Base-by-base conservation (phyloP, 441 rosid species). In the Adansonia rubrostipa region DNA sequence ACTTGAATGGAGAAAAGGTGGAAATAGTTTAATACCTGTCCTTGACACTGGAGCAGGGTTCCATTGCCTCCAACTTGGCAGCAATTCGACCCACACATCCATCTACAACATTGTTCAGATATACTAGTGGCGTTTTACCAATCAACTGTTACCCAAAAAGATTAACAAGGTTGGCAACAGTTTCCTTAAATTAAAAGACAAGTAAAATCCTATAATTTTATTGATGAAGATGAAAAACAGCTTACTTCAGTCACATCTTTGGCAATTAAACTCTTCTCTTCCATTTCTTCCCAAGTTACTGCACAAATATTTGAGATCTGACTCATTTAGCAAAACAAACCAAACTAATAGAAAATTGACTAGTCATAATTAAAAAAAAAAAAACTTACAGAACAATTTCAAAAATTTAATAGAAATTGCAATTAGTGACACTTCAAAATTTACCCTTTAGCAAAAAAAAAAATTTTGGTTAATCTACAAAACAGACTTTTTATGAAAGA, bases 1-100 rank as follows among this genome's bases (percentile, higher is more conserved):
- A 14, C 5, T 36, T 6, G 9, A 62, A 13, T 64, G 19, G 9
- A 36, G 20, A 36, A 56, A n/a, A n/a, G 5, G 47, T 2, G 20
- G 68, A 36, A 64, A 36, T 15, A 6, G 47, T 36, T 14, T 11
- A 17, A 9, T 81, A 89, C 94, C 90, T 87, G 74, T 90, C 94
- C 75, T 90, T 90, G 86, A 90, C 92, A 68, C 92, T 90, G 15
- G 91, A 90, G 82, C 91, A 87, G 9, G 91, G 91, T 48, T 89
- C 92, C 91, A 91, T 87, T 83, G 76, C 76, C 83, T 91, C 92
- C 51, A 89, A 80, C 88, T 91, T 89, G 71, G 89, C 94, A 64
- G 91, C 92, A 73, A 89, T 80, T n/a, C 82, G 85, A 66, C 86
- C 94, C 67, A 89, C 94, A 14, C 92, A 88, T 17, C 94, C 91